phyloP scores from a whole-genome alignment of 495 filamentous ascomycete species.

The Neurospora africana region DNA sequence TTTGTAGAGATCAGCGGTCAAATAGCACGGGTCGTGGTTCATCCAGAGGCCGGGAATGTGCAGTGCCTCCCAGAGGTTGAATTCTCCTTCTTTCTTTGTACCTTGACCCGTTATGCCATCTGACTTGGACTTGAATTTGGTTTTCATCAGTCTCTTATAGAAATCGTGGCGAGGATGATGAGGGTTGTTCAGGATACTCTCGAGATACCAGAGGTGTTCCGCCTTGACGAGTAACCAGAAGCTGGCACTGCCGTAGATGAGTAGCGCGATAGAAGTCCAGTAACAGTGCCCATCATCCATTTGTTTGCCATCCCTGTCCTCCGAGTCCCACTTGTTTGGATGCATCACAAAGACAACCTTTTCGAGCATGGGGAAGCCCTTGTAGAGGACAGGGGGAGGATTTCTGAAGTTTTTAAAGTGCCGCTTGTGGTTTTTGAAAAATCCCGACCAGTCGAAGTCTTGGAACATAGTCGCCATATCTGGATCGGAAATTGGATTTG shows the following conservation, averaged over 20 bases:
- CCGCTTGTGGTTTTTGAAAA: not conserved
- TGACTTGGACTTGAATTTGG: not conserved
- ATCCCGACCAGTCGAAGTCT: not conserved
- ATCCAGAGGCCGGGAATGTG: constrained; percentile 15
- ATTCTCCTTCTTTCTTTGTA: not conserved
- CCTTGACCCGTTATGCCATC: not conserved
- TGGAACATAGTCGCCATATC: not conserved
- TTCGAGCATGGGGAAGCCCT: constrained; percentile 13
- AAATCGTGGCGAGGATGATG: constrained; percentile 14
- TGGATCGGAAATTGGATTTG: not conserved
- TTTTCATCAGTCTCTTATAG: constrained; percentile 1
- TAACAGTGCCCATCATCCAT: constrained; percentile 11
- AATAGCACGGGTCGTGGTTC: constrained; percentile 10
- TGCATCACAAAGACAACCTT: constrained; percentile 14
- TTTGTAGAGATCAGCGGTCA: constrained; percentile 20
- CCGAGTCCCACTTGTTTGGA: constrained; percentile 2
- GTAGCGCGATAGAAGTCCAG: constrained; percentile 9
- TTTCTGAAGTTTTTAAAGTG: not conserved
- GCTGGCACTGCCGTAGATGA: constrained; percentile 11
- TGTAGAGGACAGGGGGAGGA: not conserved
- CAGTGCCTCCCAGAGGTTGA: constrained; percentile 16
- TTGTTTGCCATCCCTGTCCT: constrained; percentile 2
- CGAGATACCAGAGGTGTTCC: constrained; percentile 14
- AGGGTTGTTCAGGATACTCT: constrained; percentile 7
- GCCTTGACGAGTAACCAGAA: constrained; percentile 21